Percentiles rank a stretch among this genome's conserved stretches.
These are phyloP conservation scores for Brassica nigra DNA, from an alignment of 345 rosid species.

Conservation along the genomic window DNA sequence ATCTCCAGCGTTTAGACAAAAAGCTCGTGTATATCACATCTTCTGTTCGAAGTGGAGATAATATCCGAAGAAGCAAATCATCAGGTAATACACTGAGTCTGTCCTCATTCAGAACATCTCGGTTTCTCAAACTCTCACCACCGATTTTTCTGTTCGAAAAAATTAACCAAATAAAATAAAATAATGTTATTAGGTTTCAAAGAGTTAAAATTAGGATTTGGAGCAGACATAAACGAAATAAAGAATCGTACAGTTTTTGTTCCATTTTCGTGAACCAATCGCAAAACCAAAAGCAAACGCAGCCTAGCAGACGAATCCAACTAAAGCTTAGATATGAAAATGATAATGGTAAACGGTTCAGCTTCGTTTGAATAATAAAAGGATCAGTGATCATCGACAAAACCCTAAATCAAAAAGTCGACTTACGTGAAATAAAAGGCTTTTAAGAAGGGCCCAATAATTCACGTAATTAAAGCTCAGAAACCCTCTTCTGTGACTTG, in stretches of 20 bases:
- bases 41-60: background rate
- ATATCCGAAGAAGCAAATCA: slow-evolving; percentile 7
- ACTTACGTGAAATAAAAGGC: background rate
- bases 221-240: background rate
- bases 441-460: background rate
- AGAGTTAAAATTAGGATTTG: background rate
- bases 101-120: background rate
- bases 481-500: background rate
- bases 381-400: background rate
- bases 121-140: background rate
- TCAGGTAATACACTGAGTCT: slow-evolving; percentile 22
- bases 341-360: background rate
- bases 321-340: background rate
- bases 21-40: background rate
- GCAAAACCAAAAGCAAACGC: background rate
- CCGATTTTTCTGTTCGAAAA: background rate
- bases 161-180: background rate
- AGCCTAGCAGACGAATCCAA: background rate
- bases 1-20: slow-evolving; percentile 17
- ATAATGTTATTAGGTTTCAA: background rate
- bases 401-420: background rate
- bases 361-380: background rate
- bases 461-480: background rate
- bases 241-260: background rate
- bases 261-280: background rate